Conservation (phyloP, 164 flowering plant species). For the Aristolochia californica region DNA sequence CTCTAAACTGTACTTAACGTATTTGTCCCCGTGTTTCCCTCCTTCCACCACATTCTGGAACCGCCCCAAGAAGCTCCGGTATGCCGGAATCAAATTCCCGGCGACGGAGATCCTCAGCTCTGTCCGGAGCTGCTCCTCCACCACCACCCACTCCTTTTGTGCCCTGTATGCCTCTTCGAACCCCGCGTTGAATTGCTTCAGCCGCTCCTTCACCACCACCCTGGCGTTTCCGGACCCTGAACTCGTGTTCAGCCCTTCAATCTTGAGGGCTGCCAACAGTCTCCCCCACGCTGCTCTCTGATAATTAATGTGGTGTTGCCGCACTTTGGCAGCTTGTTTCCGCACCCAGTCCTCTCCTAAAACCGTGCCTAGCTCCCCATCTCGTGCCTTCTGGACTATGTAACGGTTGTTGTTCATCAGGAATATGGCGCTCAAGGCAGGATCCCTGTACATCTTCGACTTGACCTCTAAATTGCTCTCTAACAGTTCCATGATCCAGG, state of each 20-base stretch:
- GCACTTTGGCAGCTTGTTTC: constrained; percentile 56
- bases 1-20: constrained; percentile 45
- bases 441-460: constrained; percentile 58
- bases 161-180: constrained; percentile 53
- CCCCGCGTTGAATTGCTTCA: constrained; percentile 44
- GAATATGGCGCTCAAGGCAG: constrained; percentile 60
- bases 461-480: constrained; percentile 87
- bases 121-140: constrained; percentile 62
- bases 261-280: constrained; percentile 41
- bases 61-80: constrained; percentile 54
- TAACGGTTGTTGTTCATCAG: constrained; percentile 89
- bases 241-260: constrained; percentile 21
- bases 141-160: constrained; percentile 63
- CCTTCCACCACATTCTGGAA: constrained; percentile 33
- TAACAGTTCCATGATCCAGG: constrained; percentile 88
- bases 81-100: constrained; percentile 42
- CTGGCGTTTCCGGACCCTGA: background rate
- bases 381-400: constrained; percentile 73
- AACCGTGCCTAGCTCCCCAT: constrained; percentile 56
- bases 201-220: constrained; percentile 40
- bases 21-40: constrained; percentile 43
- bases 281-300: constrained; percentile 72
- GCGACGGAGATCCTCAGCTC: constrained; percentile 44
- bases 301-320: constrained; percentile 48
- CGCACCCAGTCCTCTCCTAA: constrained; percentile 89